Conservation (phyloP, 768 basidiomycete species). For the Lactifluus rugatus region DNA sequence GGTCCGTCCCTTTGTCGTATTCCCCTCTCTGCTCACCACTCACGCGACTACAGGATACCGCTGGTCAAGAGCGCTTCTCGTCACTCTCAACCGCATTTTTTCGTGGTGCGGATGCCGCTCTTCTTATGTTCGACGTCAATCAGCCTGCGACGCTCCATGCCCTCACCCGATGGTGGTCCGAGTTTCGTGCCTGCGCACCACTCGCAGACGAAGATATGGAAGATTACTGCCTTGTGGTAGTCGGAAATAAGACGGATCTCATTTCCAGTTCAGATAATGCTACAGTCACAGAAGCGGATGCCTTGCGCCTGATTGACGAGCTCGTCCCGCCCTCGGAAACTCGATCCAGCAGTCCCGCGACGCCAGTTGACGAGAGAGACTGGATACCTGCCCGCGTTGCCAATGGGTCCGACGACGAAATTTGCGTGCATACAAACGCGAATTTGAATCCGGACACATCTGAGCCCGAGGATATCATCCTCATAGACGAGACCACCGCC, state of each 20-base stretch:
- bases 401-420: too few relatives aligned
- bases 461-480: too few relatives aligned
- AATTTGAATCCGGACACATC: too few relatives aligned
- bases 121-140: slow-evolving; percentile 78
- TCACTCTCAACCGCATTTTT: slow-evolving; percentile 76
- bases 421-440: too few relatives aligned
- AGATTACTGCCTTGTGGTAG: slow-evolving; percentile 60
- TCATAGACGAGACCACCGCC: too few relatives aligned
- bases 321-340: slow-evolving; percentile 32
- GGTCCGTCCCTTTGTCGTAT: slow-evolving; percentile 28
- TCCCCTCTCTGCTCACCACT: neutral
- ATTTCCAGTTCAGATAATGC: neutral
- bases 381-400: too few relatives aligned
- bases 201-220: slow-evolving; percentile 51
- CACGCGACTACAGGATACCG: slow-evolving; percentile 51
- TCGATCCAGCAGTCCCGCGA: too few relatives aligned
- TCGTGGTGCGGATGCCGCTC: slow-evolving; percentile 70
- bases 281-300: slow-evolving; percentile 34
- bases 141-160: slow-evolving; percentile 47
- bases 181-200: slow-evolving; percentile 61
- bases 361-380: too few relatives aligned
- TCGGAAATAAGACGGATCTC: slow-evolving; percentile 70
- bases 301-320: slow-evolving; percentile 43
- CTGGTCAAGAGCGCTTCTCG: slow-evolving; percentile 84
- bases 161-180: slow-evolving; percentile 67